Conservation (phyloP, 805 yeast species). For the Ogataea minuta region DNA sequence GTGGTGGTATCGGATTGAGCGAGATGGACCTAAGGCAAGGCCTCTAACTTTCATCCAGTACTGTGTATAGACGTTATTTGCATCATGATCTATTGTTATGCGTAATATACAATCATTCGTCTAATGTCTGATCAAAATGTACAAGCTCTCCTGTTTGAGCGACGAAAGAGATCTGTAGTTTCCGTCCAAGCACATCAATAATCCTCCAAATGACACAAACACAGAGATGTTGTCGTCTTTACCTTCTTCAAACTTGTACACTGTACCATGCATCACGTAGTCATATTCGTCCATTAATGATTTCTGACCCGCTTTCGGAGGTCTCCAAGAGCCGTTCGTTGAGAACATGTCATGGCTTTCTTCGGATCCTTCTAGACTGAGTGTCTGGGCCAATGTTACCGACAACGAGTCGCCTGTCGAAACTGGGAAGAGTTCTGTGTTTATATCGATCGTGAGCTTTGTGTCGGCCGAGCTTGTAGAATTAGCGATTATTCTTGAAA, state of each 20-base stretch:
- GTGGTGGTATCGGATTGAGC: slow-evolving; percentile 72
- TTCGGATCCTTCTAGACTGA: slow-evolving; percentile 50
- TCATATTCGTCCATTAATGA: slow-evolving; percentile 95
- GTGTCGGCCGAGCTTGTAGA: slow-evolving; percentile 81
- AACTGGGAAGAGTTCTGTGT: slow-evolving; percentile 89
- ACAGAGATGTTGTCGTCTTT: slow-evolving; percentile 71
- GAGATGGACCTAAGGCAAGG: slow-evolving; percentile 71
- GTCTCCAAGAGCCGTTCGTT: slow-evolving; percentile 69
- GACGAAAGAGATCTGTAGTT: slow-evolving; percentile 84
- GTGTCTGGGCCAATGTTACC: slow-evolving; percentile 77
- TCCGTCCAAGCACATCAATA: slow-evolving; percentile 91
- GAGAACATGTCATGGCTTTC: slow-evolving; percentile 47
- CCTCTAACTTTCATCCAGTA: slow-evolving; percentile 3
- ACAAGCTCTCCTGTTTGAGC: slow-evolving; percentile 92
- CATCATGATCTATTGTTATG: slow-evolving; percentile 6
- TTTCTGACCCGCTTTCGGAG: slow-evolving; percentile 79
- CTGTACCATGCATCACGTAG: slow-evolving; percentile 97
- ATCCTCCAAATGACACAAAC: slow-evolving; percentile 93
- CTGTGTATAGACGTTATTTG: slow-evolving; percentile 3
- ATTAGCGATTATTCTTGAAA: slow-evolving; percentile 81
- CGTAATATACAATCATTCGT: slow-evolving; percentile 7
- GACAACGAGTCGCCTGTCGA: slow-evolving; percentile 73
- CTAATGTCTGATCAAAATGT: slow-evolving; percentile 74
- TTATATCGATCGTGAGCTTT: slow-evolving; percentile 82
- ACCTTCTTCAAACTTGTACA: slow-evolving; percentile 92